These are phyloP conservation scores for Gonapodya prolifera DNA, from an alignment of 192 early-diverging fungal species.

Conservation along the genomic window DNA sequence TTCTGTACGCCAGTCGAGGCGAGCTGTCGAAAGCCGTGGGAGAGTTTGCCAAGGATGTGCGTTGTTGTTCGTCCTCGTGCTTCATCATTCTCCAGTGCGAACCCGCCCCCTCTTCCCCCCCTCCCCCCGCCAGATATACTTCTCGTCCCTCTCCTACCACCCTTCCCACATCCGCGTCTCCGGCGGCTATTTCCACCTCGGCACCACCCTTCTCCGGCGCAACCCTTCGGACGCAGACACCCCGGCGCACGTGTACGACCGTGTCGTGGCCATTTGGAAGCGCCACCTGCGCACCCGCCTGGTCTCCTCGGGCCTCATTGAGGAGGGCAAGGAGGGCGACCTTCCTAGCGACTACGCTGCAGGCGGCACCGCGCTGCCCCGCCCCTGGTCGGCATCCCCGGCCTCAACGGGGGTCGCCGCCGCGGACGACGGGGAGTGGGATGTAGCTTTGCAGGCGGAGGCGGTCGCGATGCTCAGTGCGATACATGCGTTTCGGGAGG, in stretches of 20 bases:
- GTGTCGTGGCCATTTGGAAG: neutral
- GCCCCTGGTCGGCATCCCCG: neutral
- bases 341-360: neutral
- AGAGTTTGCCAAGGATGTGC: conserved; percentile 31
- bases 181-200: neutral
- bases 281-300: neutral
- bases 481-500: neutral
- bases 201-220: neutral
- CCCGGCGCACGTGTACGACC: neutral
- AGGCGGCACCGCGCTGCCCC: neutral
- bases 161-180: neutral
- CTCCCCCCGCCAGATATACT: neutral
- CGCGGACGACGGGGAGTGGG: neutral
- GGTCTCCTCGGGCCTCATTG: neutral
- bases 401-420: neutral
- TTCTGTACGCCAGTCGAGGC: conserved; percentile 28
- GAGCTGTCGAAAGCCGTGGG: conserved; percentile 23
- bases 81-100: no score
- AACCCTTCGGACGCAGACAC: neutral
- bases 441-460: neutral
- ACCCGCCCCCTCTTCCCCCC: no score
- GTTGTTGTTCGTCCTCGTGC: no score
- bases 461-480: neutral
- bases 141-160: neutral
- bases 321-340: neutral